Evolutionary conservation across 352 stramenopile species (phyloP).

Genomic region (Pythium apleroticum): DNA sequence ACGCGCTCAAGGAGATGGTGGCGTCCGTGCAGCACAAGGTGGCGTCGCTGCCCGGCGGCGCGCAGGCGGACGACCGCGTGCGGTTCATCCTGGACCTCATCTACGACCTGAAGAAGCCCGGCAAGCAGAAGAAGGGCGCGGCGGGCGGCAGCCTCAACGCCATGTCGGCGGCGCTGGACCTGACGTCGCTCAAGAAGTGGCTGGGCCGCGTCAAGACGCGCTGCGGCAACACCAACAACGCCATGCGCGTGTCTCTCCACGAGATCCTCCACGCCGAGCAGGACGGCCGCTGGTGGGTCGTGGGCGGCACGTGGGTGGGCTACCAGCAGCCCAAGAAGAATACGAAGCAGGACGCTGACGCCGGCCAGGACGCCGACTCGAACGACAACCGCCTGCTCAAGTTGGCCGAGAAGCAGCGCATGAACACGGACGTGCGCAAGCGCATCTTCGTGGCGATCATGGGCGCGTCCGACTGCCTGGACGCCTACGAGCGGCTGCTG

Average conservation of each 20-base stretch:
- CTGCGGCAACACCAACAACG: constrained; percentile 73
- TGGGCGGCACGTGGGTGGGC: constrained; percentile 93
- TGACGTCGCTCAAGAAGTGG: constrained; percentile 89
- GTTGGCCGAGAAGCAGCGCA: constrained; percentile 94
- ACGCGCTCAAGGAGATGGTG: constrained; percentile 87
- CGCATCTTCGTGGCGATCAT: constrained; percentile 98
- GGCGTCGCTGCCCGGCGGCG: constrained; percentile 35
- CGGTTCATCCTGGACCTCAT: constrained; percentile 95
- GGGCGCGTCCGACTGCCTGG: constrained; percentile 92
- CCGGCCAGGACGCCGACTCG: constrained; percentile 17
- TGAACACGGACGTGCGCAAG: constrained; percentile 96
- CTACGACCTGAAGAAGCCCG: constrained; percentile 95
- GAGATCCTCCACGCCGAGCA: constrained; percentile 80
- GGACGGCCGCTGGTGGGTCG: constrained; percentile 95
- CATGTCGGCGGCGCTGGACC: constrained; percentile 55
- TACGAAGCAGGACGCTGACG: constrained; percentile 25
- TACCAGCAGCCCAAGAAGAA: constrained; percentile 45
- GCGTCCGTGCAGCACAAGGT: constrained; percentile 80
- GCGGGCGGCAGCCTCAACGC: constrained; percentile 17
- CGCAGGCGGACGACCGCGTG: constrained; percentile 48
- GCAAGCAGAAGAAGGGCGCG: constrained; percentile 79
- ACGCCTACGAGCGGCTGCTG: constrained; percentile 95
- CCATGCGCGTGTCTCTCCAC: constrained; percentile 70
- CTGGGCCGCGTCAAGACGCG: constrained; percentile 94
- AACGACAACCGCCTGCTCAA: constrained; percentile 80